Evolutionary conservation across 129 eudicot genomes (phyloP), one percentile per base, ranked within the genome.

Genomic region (Tanacetum coccineum): DNA sequence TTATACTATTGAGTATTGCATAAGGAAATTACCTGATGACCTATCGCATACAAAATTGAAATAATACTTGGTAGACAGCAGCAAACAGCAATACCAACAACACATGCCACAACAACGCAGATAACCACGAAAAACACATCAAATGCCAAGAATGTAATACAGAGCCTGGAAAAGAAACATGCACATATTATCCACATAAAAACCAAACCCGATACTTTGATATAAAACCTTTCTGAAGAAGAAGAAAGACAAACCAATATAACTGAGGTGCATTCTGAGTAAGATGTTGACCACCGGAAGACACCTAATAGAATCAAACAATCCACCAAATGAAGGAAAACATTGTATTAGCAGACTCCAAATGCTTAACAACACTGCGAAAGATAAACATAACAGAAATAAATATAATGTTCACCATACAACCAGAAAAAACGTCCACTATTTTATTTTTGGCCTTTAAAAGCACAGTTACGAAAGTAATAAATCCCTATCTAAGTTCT

Each of bases 271-370:
- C 81, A 62, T 82, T 86, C 13, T 46, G 64, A 68, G 80, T 70
- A 79, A 94, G 79, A 44, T 25, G 66, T 50, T 67, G 69, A 64
- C 95, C 95, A 58, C 86, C 95, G 55, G 87, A 74, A 71, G 90
- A 84, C 61, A 89, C 81, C 97, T 97, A 94, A 70, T 87, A 87
- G 77, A 89, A 89, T 60, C 99, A 97, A 80, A 87, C 83, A 69
- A 89, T 84, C 99, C 97, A 94, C 99, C 99, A 94, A 73, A 94
- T 77, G 74, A 94, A 94, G 0, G 94, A 84, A 66, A 89, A 81
- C 90, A 94, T 83, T 12, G 95, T 86, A 73, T 87, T 85, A 73
- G 87, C 96, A 56, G 95, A 94, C 62, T 94, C 97, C 80, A 86
- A 78, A 81, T 83, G 99, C 77, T 87, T 89, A 28, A 93, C 90